Evolutionary conservation across 805 yeast species (phyloP), one percentile per base, ranked within the genome.

Genomic region (Wickerhamiella galacta): DNA sequence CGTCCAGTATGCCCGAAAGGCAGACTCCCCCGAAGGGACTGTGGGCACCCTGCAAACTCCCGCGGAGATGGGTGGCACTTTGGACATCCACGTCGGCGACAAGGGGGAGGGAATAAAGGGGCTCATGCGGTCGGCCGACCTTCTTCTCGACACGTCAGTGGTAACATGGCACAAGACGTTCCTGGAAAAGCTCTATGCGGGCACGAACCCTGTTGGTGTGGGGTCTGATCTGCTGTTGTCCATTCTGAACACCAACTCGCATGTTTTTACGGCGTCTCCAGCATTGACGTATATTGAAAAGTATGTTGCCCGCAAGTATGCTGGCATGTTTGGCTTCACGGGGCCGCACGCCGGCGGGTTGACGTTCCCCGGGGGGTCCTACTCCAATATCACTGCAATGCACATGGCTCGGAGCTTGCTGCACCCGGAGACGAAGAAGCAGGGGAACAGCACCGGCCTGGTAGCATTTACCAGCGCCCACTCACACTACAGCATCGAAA

Each of bases 141-240:
- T 61, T 28, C 66, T 80, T 1, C 55, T 80, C 40, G 54, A 66
- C 31, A 66, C 73, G 45, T 75, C 87, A 0, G 81, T 77, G 25
- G 78, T 74, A 33, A 81, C 93, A 0, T 81, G 93, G 93, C 77
- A 76, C 48, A 75, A 80, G 0, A 92, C 92, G 1, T 80, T 80
- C 47, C 54, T 80, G 57, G 93, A 81, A 49, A 80, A 80, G 52
- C 58, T 80, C 35, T 80, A 80, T 44, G 92, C 92, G 0, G 69
- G 80, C n/a, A 79, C 80, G 18, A 80, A 79, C 47, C 85, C 93
- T 2, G 73, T 79, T 20, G 93, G 93, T 6, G 70, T 80, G 4
- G 63, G 80, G 4, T 63, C 80, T 2, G 93, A 80, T 49, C 37
- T 80, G 32, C 50, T 80, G 3, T 57, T 80, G 33, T 70, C 81